A percentile compares a stretch with the other conserved stretches of the same genome.
Conservation (phyloP, 2,329 filamentous ascomycete genomes). For the Beauveria bassiana region DNA sequence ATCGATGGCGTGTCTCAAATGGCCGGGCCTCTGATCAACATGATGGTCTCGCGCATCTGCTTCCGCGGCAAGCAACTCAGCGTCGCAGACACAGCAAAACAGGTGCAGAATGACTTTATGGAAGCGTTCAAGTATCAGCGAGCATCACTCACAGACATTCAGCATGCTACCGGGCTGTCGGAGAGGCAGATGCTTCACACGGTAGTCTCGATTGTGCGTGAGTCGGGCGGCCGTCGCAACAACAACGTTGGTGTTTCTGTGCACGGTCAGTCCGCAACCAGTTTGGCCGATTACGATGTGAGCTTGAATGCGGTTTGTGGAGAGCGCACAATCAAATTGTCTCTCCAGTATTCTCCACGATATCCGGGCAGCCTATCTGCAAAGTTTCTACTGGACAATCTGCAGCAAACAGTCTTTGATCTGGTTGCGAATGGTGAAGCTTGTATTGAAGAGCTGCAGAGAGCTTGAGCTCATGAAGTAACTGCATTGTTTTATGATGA, state of each 20-base stretch:
- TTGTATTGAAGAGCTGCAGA: neutral
- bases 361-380: neutral
- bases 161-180: neutral
- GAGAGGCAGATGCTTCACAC: neutral
- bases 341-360: neutral
- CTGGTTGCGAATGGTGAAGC: neutral
- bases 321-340: neutral
- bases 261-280: neutral
- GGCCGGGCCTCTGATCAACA: conserved; percentile 20
- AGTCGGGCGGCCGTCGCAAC: neutral
- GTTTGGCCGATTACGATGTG: neutral
- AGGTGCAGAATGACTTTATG: neutral
- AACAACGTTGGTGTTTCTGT: neutral
- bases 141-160: neutral
- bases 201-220: neutral
- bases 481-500: too few species aligned
- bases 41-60: neutral
- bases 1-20: conserved; percentile 6
- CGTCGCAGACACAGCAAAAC: neutral
- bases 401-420: neutral
- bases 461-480: too few species aligned
- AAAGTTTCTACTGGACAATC: neutral
- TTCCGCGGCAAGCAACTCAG: neutral
- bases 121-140: neutral
- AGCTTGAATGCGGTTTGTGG: neutral